phyloP scores from a whole-genome alignment of 306 rosid genomes.

The Comarum palustre region DNA sequence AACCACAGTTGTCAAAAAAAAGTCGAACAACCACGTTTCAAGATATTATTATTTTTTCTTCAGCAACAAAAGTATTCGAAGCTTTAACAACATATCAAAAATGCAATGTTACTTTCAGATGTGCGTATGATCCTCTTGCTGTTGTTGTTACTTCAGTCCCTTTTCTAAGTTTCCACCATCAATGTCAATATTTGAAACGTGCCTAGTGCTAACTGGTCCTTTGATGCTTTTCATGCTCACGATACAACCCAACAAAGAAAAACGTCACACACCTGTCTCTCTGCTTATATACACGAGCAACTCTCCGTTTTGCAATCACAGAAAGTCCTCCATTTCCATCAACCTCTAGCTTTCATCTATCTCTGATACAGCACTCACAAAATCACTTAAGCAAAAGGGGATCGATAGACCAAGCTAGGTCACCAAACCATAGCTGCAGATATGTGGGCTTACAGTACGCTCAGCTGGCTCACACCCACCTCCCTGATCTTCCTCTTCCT shows the following conservation, averaged over 20 bases:
- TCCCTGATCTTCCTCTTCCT: constrained; percentile 55
- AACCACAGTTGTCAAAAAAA: too few relatives aligned
- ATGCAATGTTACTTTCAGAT: background rate
- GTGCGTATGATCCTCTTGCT: background rate
- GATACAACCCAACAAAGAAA: background rate
- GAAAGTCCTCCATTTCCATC: background rate
- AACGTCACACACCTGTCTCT: background rate
- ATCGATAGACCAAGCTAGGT: too few relatives aligned
- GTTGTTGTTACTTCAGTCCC: background rate
- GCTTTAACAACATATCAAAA: background rate
- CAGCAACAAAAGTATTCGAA: background rate
- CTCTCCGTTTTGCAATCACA: background rate
- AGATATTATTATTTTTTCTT: too few relatives aligned
- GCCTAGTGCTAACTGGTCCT: background rate
- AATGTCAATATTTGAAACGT: background rate
- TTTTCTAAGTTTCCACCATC: background rate
- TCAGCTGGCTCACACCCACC: constrained; percentile 57
- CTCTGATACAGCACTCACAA: background rate
- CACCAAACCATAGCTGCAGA: background rate
- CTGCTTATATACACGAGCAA: background rate
- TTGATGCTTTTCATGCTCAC: background rate
- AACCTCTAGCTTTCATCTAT: background rate
- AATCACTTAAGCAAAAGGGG: background rate
- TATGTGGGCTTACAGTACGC: constrained; percentile 22
- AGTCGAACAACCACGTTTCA: too few relatives aligned